Evolutionary conservation across 2,329 filamentous ascomycete species (phyloP), one percentile per base, ranked within the genome.

Genomic region (Neonectria faginata): DNA sequence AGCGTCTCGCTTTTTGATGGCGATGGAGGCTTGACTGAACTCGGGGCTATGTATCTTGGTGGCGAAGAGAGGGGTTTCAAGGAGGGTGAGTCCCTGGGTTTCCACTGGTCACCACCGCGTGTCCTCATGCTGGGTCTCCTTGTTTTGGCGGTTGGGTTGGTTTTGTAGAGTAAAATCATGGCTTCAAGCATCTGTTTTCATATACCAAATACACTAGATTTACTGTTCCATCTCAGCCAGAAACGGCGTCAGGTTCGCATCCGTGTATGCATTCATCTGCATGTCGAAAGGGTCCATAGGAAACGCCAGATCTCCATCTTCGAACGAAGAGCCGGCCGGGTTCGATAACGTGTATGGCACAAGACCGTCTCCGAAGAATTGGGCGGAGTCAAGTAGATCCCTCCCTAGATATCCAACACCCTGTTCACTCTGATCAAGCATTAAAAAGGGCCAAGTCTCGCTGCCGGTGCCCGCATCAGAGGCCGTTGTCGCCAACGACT

Each of bases 1-100:
- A 72, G 74, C 2, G 77, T 82, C 0, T 76, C 79, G 0, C 64
- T 82, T 2, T 78, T 82, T 33, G 71, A 80, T 22, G 67, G 71
- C 10, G 65, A 80, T 2, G 80, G 80, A 2, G 79, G 72, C 1
- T 62, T 82, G 59, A 82, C 79, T 0, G 73, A 80, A 31, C 66
- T 81, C 1, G 80, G 80, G 0, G 78, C 77, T 0, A 62, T 76
- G 31, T 82, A 82, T 53, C 63, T 82, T 3, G 80, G 80, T 5
- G 79, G 80, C 7, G 67, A 80, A 60, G 71, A 73, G 42, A 78
- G 74, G 3, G 80, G 79, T 0, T 82, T 81, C 51, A 65, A 78
- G 47, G 69, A 73, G 48, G 80, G 79, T 0, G 73, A 68, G 69
- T 73, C 73, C 0, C 22, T n/a, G 5, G 62, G 64, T 2, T 6